Base-by-base conservation (phyloP, 257 asterid genomes). In the Cordia subcordata region DNA sequence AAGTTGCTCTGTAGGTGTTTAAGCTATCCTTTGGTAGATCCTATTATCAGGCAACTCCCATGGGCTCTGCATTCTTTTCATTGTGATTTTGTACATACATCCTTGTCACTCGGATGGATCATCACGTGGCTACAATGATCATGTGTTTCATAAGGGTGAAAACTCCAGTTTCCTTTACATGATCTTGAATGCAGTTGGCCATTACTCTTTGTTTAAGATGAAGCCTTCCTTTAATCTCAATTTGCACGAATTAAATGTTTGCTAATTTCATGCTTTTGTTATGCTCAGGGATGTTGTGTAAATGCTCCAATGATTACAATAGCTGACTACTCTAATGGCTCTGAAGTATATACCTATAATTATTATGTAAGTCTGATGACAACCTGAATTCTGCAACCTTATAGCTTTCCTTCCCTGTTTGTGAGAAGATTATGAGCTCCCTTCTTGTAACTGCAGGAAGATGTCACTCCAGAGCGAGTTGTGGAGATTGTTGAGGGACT, bases 231-330 rank as follows among this genome's bases (percentile, higher is more conserved):
- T 27, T 27, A 6, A 27, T 27, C 35, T 27, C 3, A 6, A 27
- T 27, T 27, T 27, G 35, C 35, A 27, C 35, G 6, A 27, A 27
- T 27, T 27, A 27, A 27, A 27, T 27, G 35, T 19, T 47, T 19
- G 15, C 14, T n/a, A 10, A 10, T 0, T 19, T 0, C 60, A 9
- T 63, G 60, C 52, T 5, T 8, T 10, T 49, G 8, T 49, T 49
- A 8, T 49, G 47, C 49, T 5, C 67, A 90, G 98, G 98, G 98
- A 64, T 77, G 82, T 53, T 93, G 99, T 61, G 99, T 93, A 57
- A 93, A 93, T 83, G 99, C 99, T 60, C 97, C 97, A 38, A 93
- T 93, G 97, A 93, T 93, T 51, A 93, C 96, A 4, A 95, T 93
- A 38, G 97, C 95, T 10, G 97, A 93, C 80, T 93, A 89, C 73